Base-by-base conservation (phyloP, 345 rosid genomes). In the Rhodamnia rubescens region DNA sequence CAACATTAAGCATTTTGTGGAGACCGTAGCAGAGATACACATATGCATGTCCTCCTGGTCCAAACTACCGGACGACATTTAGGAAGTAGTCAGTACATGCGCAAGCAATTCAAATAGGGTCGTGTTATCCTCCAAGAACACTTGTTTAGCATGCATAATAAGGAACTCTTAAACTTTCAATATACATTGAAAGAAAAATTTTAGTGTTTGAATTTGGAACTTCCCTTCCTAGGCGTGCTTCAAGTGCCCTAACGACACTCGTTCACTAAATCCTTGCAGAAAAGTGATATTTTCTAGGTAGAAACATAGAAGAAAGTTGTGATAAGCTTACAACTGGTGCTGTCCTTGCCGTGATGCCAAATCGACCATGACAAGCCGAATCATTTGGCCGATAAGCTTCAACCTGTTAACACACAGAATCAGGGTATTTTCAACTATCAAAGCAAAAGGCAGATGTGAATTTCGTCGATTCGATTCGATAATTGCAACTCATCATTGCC, bases 21-120 rank as follows among this genome's bases (percentile, higher is more conserved):
- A 95, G 92, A 85, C 99, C 99, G 86, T 93, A 97, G 92, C 99
- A 97, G 53, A 93, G 98, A 87, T 97, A 97, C 82, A 96, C 98
- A 91, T 97, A 96, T 0, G 98, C 96, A 90, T 93, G 98, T 40
- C 98, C 99, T 85, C 98, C 99, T 3, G 94, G 91, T 86, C 98
- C 97, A 91, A 97, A 97, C 99, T 97, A 85, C n/a, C 59, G 27
- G 22, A 59, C 16, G 14, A 53, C 59, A 82, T 5, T 32, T 11
- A 36, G 22, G 8, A 36, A 36, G 13, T 18, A 36, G 47, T 69
- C 47, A 2, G 26, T 36, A 32, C 47, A 36, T 69, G 47, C 26
- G 1, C 26, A 32, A 36, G 42, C 78, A 32, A 20, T 69, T 61
- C 75, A 18, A 69, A 20, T 69, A 69, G 80, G 80, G 80, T 69